A percentile compares a stretch with the other conserved stretches of the same genome.
These are phyloP conservation scores for Ephemerocybe angulata DNA, from an alignment of 768 basidiomycete species.

Conservation along the genomic window DNA sequence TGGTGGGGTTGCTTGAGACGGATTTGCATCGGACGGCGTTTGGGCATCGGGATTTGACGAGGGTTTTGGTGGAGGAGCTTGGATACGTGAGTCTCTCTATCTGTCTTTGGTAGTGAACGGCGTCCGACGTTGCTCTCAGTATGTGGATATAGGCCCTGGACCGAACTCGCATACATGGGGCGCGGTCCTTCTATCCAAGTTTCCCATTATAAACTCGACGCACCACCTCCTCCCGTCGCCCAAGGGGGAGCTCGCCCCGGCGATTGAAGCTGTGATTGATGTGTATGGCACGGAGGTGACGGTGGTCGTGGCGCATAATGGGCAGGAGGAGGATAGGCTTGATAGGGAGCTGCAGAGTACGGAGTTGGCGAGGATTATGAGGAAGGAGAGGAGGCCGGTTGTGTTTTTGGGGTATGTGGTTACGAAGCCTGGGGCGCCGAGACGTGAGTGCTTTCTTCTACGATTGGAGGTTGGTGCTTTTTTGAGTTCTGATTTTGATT, in stretches of 20 bases:
- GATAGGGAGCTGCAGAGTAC: constrained; percentile 84
- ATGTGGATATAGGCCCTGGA: constrained; percentile 86
- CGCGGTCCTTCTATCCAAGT: constrained; percentile 79
- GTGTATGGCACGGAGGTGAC: constrained; percentile 74
- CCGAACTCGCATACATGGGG: constrained; percentile 92
- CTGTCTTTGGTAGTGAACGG: not conserved
- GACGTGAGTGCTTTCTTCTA: constrained; percentile 45
- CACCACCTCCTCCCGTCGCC: constrained; percentile 90
- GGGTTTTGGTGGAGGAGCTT: constrained; percentile 70
- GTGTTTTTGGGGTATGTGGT: constrained; percentile 84
- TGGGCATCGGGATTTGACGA: constrained; percentile 85
- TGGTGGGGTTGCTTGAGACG: constrained; percentile 82
- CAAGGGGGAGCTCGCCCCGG: constrained; percentile 80
- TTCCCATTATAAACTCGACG: constrained; percentile 81
- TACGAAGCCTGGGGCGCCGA: constrained; percentile 56
- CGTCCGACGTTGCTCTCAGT: constrained; percentile 38
- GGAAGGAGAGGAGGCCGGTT: constrained; percentile 66
- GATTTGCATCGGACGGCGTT: constrained; percentile 70
- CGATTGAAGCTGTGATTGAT: constrained; percentile 82
- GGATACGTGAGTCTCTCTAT: constrained; percentile 61
- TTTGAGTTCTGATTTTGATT: not conserved
- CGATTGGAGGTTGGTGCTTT: not conserved
- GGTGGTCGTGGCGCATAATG: constrained; percentile 88
- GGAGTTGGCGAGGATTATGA: constrained; percentile 79
- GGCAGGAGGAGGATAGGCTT: constrained; percentile 89